phyloP scores from a whole-genome alignment of 2,329 filamentous ascomycete genomes.

The Sporothrix brunneoviolacea region DNA sequence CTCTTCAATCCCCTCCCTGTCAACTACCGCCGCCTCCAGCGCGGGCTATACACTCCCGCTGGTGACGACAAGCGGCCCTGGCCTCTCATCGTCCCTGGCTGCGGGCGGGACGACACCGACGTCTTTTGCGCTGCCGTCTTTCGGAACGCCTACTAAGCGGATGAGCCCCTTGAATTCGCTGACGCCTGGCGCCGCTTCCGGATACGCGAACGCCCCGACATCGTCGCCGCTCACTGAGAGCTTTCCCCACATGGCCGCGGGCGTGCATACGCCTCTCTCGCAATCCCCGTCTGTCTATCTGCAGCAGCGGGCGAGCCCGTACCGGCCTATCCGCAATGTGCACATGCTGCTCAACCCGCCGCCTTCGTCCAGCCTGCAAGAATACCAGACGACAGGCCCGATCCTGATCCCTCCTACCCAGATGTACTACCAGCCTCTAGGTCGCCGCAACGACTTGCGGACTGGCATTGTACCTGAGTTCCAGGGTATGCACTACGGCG shows the following conservation, averaged over 20 bases:
- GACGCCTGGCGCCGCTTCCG: constrained; percentile 29
- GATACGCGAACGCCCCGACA: constrained; percentile 47
- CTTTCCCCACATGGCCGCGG: constrained; percentile 37
- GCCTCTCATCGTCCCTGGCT: neutral
- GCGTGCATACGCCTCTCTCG: constrained; percentile 58
- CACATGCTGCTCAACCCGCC: constrained; percentile 88
- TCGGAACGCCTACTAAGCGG: constrained; percentile 46
- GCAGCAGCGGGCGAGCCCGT: constrained; percentile 83
- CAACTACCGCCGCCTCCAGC: neutral
- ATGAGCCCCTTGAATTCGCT: constrained; percentile 43
- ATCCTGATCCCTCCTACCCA: constrained; percentile 51
- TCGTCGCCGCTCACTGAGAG: constrained; percentile 66
- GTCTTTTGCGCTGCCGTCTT: constrained; percentile 24
- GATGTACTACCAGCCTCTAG: constrained; percentile 78
- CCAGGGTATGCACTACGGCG: constrained; percentile 9
- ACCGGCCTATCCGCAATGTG: constrained; percentile 82
- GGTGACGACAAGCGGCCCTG: constrained; percentile 1
- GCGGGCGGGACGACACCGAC: constrained; percentile 13
- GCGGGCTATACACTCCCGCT: constrained; percentile 6
- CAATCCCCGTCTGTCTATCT: constrained; percentile 85
- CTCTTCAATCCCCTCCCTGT: constrained; percentile 23
- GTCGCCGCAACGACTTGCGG: constrained; percentile 60
- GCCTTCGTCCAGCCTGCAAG: constrained; percentile 69
- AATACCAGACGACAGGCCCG: constrained; percentile 51
- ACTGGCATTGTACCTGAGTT: constrained; percentile 66